Evolutionary conservation across 495 filamentous ascomycete species (phyloP).

Genomic region (Tuber aestivum): DNA sequence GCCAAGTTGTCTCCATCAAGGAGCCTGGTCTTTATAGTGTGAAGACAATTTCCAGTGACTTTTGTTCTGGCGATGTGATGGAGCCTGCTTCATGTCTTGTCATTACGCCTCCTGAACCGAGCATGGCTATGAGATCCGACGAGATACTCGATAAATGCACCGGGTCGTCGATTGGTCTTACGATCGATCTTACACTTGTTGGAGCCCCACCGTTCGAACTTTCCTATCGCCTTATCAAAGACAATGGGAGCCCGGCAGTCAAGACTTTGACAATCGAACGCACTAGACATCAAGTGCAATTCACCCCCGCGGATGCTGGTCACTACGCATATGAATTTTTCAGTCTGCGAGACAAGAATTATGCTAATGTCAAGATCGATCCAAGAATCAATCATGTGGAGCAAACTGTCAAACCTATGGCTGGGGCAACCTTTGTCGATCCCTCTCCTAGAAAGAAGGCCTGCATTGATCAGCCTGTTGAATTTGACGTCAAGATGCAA

Average conservation of each 20-base stretch:
- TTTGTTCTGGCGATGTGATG: constrained; percentile 78
- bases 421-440: constrained; percentile 65
- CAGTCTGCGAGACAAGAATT: constrained; percentile 72
- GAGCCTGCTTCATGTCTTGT: constrained; percentile 88
- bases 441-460: constrained; percentile 50
- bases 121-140: constrained; percentile 62
- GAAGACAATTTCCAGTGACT: constrained; percentile 66
- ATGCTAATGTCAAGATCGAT: constrained; percentile 56
- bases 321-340: constrained; percentile 80
- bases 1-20: constrained; percentile 55
- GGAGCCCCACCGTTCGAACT: constrained; percentile 86
- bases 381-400: constrained; percentile 56
- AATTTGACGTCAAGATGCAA: constrained; percentile 63
- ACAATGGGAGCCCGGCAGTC: constrained; percentile 51
- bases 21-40: constrained; percentile 81
- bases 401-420: constrained; percentile 87
- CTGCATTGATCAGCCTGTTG: constrained; percentile 75
- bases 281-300: constrained; percentile 69
- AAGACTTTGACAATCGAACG: constrained; percentile 54
- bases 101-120: constrained; percentile 83
- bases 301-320: constrained; percentile 75
- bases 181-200: constrained; percentile 77
- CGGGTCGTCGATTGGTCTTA: constrained; percentile 80
- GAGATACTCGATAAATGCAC: constrained; percentile 91
- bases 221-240: constrained; percentile 60